Evolutionary conservation across 441 rosid genomes (phyloP).

Genomic region (Jatropha podagrica): DNA sequence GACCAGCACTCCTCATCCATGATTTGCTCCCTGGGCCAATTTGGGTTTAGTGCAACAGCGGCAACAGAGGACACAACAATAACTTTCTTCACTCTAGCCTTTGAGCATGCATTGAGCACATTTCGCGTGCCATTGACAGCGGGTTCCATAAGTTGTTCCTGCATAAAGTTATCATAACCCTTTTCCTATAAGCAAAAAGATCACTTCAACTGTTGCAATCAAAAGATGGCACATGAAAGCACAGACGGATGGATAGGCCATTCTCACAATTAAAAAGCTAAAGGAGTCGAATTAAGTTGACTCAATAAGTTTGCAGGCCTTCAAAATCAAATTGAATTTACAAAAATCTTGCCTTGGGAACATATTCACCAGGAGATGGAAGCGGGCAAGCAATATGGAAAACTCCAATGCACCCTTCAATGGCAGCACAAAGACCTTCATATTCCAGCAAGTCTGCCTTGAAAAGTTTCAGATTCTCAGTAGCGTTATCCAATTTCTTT

Average conservation of each 20-base stretch:
- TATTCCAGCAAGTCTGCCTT: slow-evolving; percentile 65
- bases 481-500: slow-evolving; percentile 59
- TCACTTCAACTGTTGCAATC: neutral
- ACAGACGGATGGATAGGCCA: neutral
- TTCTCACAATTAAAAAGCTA: neutral
- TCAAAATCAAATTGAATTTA: neutral
- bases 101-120: slow-evolving; percentile 62
- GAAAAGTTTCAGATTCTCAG: slow-evolving; percentile 59
- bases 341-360: slow-evolving; percentile 41
- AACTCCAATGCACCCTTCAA: slow-evolving; percentile 69
- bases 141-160: slow-evolving; percentile 79
- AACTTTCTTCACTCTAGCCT: slow-evolving; percentile 63
- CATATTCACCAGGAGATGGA: slow-evolving; percentile 48
- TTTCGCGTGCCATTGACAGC: slow-evolving; percentile 69
- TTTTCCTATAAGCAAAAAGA: neutral
- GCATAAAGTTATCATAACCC: neutral
- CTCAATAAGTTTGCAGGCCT: neutral
- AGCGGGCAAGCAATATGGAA: slow-evolving; percentile 80
- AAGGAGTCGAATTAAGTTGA: neutral
- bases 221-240: neutral
- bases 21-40: slow-evolving; percentile 49
- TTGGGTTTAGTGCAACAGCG: slow-evolving; percentile 64
- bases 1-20: slow-evolving; percentile 81
- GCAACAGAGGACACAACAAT: slow-evolving; percentile 70
- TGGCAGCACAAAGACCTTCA: slow-evolving; percentile 47